Conservation (phyloP, 2,329 filamentous ascomycete genomes). For the Hymenoscyphus repandus region DNA sequence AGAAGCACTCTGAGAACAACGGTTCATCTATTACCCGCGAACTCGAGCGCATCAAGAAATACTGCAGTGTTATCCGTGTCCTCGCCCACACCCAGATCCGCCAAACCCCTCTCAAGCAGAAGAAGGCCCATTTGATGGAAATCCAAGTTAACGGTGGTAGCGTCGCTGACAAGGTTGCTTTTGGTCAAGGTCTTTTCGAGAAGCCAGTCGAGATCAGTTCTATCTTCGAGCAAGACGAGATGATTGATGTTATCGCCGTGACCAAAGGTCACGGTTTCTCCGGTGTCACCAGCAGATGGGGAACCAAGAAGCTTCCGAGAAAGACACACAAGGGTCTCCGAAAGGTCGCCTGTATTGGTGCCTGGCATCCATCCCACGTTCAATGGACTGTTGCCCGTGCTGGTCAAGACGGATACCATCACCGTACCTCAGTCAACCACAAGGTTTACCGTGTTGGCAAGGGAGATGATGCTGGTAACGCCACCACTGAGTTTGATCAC, state of each 20-base stretch:
- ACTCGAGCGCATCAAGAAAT: constrained; percentile 99
- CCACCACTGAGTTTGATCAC: constrained; percentile 89
- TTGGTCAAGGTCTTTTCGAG: constrained; percentile 95
- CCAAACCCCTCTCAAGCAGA: constrained; percentile 99
- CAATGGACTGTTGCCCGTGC: constrained; percentile 99
- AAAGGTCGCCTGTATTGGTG: constrained; percentile 99
- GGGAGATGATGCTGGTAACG: constrained; percentile 84
- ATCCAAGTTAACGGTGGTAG: constrained; percentile 99
- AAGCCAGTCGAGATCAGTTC: constrained; percentile 90
- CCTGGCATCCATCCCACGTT: constrained; percentile 99
- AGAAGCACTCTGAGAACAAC: constrained; percentile 96
- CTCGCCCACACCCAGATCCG: constrained; percentile 99
- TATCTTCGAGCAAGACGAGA: constrained; percentile 99
- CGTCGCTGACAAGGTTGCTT: constrained; percentile 93
- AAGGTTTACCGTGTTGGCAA: constrained; percentile 99
- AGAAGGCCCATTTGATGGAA: constrained; percentile 99
- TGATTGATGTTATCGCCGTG: constrained; percentile 98
- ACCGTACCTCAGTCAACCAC: constrained; percentile 99
- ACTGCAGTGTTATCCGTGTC: constrained; percentile 98
- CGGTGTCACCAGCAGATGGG: constrained; percentile 97
- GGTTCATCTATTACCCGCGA: constrained; percentile 90
- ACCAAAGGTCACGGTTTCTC: constrained; percentile 99
- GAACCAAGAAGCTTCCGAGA: constrained; percentile 99
- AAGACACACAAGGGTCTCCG: constrained; percentile 99
- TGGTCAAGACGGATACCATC: constrained; percentile 99